Percentiles rank a stretch among this genome's conserved stretches.
Evolutionary conservation across 352 stramenopile species (phyloP).

Genomic region (Pythium insidiosum): DNA sequence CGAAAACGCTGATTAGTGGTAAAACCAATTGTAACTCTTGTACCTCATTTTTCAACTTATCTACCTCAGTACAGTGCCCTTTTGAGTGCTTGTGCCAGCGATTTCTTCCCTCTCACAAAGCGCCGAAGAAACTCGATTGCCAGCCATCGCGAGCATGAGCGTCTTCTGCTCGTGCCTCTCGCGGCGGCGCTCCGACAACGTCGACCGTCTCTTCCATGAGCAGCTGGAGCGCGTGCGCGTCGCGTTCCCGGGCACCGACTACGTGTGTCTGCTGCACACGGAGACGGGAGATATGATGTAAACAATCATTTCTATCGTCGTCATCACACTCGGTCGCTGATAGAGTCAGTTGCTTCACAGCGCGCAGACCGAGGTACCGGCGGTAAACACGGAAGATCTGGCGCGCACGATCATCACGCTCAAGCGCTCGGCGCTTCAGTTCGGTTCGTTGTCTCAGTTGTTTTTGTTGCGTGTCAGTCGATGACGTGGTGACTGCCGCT

Average conservation of each 20-base stretch:
- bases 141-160: conserved; percentile 34
- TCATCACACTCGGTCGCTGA: too few relatives aligned
- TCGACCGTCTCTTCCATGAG: conserved; percentile 50
- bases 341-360: conserved; percentile 22
- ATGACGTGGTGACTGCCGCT: background rate
- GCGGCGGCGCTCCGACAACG: conserved; percentile 44
- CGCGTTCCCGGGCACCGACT: conserved; percentile 73
- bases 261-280: conserved; percentile 73
- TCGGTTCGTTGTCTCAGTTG: conserved; percentile 34
- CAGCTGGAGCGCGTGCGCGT: conserved; percentile 69
- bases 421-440: conserved; percentile 72
- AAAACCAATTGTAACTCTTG: too few relatives aligned
- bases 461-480: background rate
- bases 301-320: conserved; percentile 18
- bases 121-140: too few relatives aligned
- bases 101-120: too few relatives aligned
- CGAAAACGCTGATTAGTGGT: too few relatives aligned
- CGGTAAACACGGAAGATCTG: conserved; percentile 70
- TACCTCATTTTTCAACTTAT: too few relatives aligned
- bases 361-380: conserved; percentile 56
- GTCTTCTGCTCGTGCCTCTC: conserved; percentile 67
- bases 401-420: conserved; percentile 71
- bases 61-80: too few relatives aligned
- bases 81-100: too few relatives aligned
- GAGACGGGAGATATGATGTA: conserved; percentile 78